A percentile compares a stretch with the other conserved stretches of the same genome.
These are phyloP conservation scores for Plantago major DNA, from an alignment of 257 asterid genomes.

Conservation along the genomic window DNA sequence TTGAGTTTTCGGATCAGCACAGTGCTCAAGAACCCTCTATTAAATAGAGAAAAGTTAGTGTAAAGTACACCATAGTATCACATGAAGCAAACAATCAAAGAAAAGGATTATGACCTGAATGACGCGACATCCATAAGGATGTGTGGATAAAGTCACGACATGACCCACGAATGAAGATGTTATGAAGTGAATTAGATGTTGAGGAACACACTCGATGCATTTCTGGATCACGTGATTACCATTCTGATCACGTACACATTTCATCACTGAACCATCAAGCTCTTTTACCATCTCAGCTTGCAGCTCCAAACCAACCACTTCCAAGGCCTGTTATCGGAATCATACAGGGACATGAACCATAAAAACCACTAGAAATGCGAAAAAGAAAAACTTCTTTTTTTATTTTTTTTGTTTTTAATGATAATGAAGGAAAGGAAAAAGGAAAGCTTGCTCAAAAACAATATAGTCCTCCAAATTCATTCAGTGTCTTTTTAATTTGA, in stretches of 20 bases:
- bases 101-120: constrained; percentile 60
- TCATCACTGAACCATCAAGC: constrained; percentile 80
- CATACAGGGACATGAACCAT: too few relatives aligned
- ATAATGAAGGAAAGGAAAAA: too few relatives aligned
- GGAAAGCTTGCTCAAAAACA: too few relatives aligned
- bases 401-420: too few relatives aligned
- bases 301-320: constrained; percentile 68
- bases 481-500: too few relatives aligned
- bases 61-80: constrained; percentile 6
- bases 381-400: too few relatives aligned
- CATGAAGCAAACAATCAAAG: constrained; percentile 3
- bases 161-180: constrained; percentile 66
- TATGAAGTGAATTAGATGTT: constrained; percentile 58
- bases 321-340: constrained; percentile 65
- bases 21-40: constrained; percentile 87
- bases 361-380: too few relatives aligned
- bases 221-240: constrained; percentile 94
- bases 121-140: constrained; percentile 92
- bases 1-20: constrained; percentile 55
- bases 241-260: constrained; percentile 84
- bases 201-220: constrained; percentile 81
- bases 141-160: constrained; percentile 69
- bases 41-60: constrained; percentile 9
- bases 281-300: constrained; percentile 67
- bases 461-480: too few relatives aligned